Evolutionary conservation across 2,329 filamentous ascomycete species (phyloP).

Genomic region (Fragosphaeria purpurea): DNA sequence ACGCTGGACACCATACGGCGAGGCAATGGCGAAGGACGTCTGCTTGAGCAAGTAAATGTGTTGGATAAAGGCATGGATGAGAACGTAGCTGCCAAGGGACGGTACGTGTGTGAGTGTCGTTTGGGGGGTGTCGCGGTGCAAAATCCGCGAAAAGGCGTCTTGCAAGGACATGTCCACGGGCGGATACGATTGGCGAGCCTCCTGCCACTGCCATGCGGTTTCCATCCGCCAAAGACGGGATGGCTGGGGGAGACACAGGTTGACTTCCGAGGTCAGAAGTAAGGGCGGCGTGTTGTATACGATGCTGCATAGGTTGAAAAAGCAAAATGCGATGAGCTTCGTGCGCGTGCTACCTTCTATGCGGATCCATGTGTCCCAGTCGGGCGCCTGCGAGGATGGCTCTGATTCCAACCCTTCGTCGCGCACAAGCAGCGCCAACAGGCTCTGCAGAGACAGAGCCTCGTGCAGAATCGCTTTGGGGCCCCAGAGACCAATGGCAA

Average conservation of each 20-base stretch:
- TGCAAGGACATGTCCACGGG: constrained; percentile 44
- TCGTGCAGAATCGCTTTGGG: constrained; percentile 51
- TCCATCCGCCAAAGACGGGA: constrained; percentile 49
- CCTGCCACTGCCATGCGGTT: constrained; percentile 50
- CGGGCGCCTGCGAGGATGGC: constrained; percentile 32
- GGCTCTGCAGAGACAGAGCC: constrained; percentile 48
- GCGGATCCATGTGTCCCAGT: constrained; percentile 52
- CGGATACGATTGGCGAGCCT: constrained; percentile 40
- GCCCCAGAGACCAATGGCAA: constrained; percentile 51
- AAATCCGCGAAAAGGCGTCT: constrained; percentile 45
- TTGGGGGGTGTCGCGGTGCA: constrained; percentile 38
- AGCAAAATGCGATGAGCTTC: constrained; percentile 51
- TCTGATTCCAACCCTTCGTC: constrained; percentile 46
- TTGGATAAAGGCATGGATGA: constrained; percentile 63
- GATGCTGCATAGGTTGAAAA: constrained; percentile 53
- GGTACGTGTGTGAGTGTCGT: constrained; percentile 41
- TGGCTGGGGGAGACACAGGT: constrained; percentile 43
- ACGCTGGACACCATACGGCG: constrained; percentile 39
- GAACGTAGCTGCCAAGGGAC: constrained; percentile 57
- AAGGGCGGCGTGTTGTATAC: constrained; percentile 51
- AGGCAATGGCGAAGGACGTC: constrained; percentile 40
- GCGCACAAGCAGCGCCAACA: constrained; percentile 46
- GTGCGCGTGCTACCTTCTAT: constrained; percentile 48
- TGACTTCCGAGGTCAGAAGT: constrained; percentile 49
- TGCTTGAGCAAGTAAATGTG: constrained; percentile 62